Percentiles rank a stretch among this genome's conserved stretches.
Conservation (phyloP, 305 asterid genomes). For the Solanum hybrid region DNA sequence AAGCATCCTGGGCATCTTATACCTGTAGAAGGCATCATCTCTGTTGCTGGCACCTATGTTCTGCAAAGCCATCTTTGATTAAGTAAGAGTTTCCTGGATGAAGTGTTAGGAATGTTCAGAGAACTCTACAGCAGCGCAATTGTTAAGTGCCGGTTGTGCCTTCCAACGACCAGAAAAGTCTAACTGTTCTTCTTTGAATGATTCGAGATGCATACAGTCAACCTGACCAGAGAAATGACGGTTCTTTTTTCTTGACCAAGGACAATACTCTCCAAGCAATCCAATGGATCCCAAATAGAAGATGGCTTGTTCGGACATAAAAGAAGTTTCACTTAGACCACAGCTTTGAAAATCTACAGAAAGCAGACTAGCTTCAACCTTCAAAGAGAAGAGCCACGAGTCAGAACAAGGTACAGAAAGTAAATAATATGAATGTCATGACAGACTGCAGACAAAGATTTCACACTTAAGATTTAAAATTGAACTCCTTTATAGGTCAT, state of each 20-base stretch:
- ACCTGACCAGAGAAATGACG: slow-evolving; percentile 5
- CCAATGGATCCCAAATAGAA: slow-evolving; percentile 27
- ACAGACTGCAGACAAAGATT: neutral
- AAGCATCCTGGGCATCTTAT: slow-evolving; percentile 33
- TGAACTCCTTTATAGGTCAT: neutral
- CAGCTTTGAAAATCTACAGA: slow-evolving; percentile 9
- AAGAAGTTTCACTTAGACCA: slow-evolving; percentile 16
- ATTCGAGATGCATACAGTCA: slow-evolving; percentile 31
- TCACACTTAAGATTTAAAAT: neutral
- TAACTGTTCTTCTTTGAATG: slow-evolving; percentile 9
- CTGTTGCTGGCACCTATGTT: slow-evolving; percentile 37
- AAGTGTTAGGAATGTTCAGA: slow-evolving; percentile 16
- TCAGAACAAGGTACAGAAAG: neutral
- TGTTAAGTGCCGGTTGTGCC: neutral
- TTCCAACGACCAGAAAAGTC: slow-evolving; percentile 17
- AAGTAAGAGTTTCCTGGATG: neutral
- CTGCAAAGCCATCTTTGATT: slow-evolving; percentile 25
- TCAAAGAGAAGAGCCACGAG: neutral
- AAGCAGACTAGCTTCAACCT: neutral
- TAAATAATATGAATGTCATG: neutral
- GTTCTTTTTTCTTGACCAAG: slow-evolving; percentile 27
- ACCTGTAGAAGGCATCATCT: slow-evolving; percentile 41
- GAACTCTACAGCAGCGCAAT: slow-evolving; percentile 11
- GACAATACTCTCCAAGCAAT: slow-evolving; percentile 37
- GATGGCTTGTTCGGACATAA: slow-evolving; percentile 38